Evolutionary conservation across 345 rosid genomes (phyloP), one percentile per base, ranked within the genome.

Genomic region (Moricandia arvensis): DNA sequence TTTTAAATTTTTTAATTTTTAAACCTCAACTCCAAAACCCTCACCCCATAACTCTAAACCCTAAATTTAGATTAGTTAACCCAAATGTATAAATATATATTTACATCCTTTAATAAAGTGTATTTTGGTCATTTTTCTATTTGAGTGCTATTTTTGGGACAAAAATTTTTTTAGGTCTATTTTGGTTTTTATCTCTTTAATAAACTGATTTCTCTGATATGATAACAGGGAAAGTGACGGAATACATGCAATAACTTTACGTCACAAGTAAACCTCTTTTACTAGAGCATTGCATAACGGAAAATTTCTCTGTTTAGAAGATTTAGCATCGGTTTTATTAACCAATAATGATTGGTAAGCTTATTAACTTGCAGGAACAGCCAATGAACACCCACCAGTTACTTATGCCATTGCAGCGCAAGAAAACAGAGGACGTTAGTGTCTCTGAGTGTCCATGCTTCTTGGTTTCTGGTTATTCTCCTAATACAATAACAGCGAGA

Each of bases 371-470:
- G 26, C 92, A 95, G 97, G 86, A 92, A 92, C 99, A 63, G 86
- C 89, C 51, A 82, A 84, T 65, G 92, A 87, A 38, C 75, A 60
- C 3, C 88, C 95, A 73, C 84, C 82, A 18, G 82, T 89, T 26
- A 84, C 87, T 43, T 91, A 75, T 66, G 92, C 94, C 55, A 81
- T 91, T 16, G 86, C 94, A 17, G 86, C 94, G 34, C 75, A 89
- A 72, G 91, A 85, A 85, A 84, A 89, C 87, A 12, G 80, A 74
- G 68, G 88, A 71, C 69, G 86, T 91, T 43, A 84, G 73, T 67
- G 87, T 91, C 77, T 89, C 97, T 2, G 79, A 86, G 63, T 91
- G 97, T 66, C 97, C 97, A 51, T 85, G 78, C 79, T 91, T 91
- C 69, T 13, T 86, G 66, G 80, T 89, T 82, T 84, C 91, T 1